Conservation (phyloP, 75 land plant genomes). For the Sequoia sempervirens region DNA sequence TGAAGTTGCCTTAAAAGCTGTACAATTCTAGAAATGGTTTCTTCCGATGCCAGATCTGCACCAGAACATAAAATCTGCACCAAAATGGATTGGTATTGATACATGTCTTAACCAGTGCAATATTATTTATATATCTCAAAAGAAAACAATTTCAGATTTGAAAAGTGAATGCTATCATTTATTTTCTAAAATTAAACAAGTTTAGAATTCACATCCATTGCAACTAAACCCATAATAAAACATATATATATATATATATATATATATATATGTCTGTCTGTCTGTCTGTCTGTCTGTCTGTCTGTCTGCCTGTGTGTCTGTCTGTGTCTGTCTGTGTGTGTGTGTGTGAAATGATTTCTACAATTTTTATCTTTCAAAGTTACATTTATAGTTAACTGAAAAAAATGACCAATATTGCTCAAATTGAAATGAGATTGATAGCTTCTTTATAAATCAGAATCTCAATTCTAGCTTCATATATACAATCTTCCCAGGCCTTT, state of each 20-base stretch:
- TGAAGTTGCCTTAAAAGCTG: conserved; percentile 36
- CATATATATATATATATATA: neutral
- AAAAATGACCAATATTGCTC: too few relatives aligned
- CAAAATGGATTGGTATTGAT: neutral
- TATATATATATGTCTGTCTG: too few relatives aligned
- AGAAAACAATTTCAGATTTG: neutral
- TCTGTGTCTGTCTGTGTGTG: too few relatives aligned
- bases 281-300: too few relatives aligned
- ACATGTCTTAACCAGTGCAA: neutral
- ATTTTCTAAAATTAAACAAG: neutral
- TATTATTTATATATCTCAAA: neutral
- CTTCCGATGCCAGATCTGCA: conserved; percentile 39
- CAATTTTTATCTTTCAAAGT: neutral
- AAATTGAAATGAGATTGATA: neutral
- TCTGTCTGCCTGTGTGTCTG: too few relatives aligned
- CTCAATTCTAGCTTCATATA: neutral
- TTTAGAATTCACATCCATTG: neutral
- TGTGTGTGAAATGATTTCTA: neutral
- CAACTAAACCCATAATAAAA: neutral
- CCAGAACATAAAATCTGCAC: conserved; percentile 34
- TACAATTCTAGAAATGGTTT: conserved; percentile 38
- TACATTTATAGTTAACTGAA: neutral
- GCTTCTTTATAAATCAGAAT: neutral
- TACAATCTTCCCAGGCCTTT: neutral
- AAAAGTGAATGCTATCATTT: neutral